These are phyloP conservation scores for Hypoxylon sp. DNA, from an alignment of 2,329 filamentous ascomycete genomes.

Conservation along the genomic window DNA sequence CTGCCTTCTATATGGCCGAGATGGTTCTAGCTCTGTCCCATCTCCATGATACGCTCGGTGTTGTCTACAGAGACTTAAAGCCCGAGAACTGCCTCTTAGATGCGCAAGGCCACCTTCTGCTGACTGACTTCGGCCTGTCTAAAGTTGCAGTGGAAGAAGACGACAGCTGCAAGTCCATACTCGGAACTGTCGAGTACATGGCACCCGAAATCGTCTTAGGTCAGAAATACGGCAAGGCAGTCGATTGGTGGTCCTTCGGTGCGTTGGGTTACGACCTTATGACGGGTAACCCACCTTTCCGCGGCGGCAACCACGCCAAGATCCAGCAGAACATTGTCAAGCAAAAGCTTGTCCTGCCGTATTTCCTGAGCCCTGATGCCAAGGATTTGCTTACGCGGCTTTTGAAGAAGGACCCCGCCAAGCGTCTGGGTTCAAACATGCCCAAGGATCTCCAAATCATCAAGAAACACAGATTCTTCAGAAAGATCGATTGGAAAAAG, in stretches of 20 bases:
- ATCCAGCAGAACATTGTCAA: conserved; percentile 96
- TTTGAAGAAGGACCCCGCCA: conserved; percentile 90
- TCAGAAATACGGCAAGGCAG: conserved; percentile 90
- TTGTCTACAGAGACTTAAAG: conserved; percentile 97
- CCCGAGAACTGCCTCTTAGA: conserved; percentile 98
- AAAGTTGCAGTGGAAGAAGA: conserved; percentile 87
- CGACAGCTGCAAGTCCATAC: conserved; percentile 84
- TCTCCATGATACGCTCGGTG: conserved; percentile 90
- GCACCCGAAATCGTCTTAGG: conserved; percentile 93
- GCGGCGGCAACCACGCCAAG: conserved; percentile 91
- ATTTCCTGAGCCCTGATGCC: conserved; percentile 90
- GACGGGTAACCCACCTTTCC: conserved; percentile 92
- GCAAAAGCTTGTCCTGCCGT: conserved; percentile 89
- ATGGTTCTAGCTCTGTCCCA: conserved; percentile 96
- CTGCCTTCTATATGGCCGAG: conserved; percentile 98
- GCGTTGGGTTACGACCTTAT: conserved; percentile 93
- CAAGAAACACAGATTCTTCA: conserved; percentile 96
- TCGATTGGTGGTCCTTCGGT: conserved; percentile 99
- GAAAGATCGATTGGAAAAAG: conserved; percentile 94
- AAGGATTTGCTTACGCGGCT: conserved; percentile 94
- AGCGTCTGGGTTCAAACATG: conserved; percentile 90
- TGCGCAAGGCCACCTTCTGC: conserved; percentile 88
- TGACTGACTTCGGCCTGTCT: conserved; percentile 97
- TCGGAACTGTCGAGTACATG: conserved; percentile 99
- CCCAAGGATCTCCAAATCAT: conserved; percentile 87